phyloP scores from a whole-genome alignment of 805 yeast genomes.

The Wickerhamiella sorbophila region DNA sequence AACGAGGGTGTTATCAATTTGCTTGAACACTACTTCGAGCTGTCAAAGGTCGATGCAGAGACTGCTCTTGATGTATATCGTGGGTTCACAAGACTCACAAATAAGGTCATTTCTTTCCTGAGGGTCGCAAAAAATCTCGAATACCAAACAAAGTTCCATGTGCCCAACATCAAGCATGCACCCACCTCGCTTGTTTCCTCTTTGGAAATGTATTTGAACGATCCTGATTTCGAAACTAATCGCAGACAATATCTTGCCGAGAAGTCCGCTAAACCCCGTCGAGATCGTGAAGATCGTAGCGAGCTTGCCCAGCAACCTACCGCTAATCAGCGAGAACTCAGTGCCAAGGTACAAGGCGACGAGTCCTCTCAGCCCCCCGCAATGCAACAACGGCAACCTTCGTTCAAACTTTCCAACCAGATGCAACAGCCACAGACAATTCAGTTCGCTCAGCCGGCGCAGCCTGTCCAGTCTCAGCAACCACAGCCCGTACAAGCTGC shows the following conservation, averaged over 20 bases:
- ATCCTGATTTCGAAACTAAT: conserved; percentile 69
- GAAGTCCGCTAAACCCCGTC: conserved; percentile 31
- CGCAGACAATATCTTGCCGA: conserved; percentile 66
- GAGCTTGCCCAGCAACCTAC: conserved; percentile 2
- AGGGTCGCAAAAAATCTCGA: conserved; percentile 83
- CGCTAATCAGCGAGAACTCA: conserved; percentile 7
- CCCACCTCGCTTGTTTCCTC: conserved; percentile 84
- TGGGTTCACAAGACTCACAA: conserved; percentile 71
- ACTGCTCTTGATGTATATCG: conserved; percentile 75
- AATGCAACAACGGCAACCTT: background rate
- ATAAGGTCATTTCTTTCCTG: conserved; percentile 72
- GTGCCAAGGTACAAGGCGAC: conserved; percentile 7
- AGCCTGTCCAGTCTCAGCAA: background rate
- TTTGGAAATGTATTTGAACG: conserved; percentile 76
- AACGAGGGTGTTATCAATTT: conserved; percentile 94
- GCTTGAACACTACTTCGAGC: conserved; percentile 88
- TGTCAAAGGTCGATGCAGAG: conserved; percentile 74
- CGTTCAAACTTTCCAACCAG: background rate
- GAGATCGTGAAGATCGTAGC: background rate
- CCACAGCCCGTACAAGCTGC: conserved; percentile 1
- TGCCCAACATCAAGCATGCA: conserved; percentile 94
- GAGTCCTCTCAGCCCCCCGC: conserved; percentile 14
- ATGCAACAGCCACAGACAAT: background rate
- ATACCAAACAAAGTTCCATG: conserved; percentile 72
- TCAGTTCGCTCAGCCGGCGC: background rate